These are phyloP conservation scores for Sophora flavescens DNA, from an alignment of 306 rosid species.

Conservation along the genomic window DNA sequence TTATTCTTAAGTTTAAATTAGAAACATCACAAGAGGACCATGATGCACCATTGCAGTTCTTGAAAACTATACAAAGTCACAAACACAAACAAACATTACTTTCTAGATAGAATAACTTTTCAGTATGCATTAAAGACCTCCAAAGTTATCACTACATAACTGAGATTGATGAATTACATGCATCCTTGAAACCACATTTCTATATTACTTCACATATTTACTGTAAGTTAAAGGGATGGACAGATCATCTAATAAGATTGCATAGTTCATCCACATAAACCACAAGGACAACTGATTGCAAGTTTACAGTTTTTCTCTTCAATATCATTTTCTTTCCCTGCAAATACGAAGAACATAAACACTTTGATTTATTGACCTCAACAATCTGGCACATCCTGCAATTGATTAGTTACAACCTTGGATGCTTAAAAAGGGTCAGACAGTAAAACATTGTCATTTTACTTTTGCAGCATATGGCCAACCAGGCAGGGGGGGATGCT, in stretches of 20 bases:
- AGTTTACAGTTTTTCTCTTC: conserved; percentile 10
- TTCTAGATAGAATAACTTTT: conserved; percentile 21
- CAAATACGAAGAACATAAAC: neutral
- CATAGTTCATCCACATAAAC: neutral
- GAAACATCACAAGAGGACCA: conserved; percentile 20
- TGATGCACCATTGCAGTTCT: conserved; percentile 8
- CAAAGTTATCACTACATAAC: conserved; percentile 9
- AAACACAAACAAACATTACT: neutral
- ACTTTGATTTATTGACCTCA: conserved; percentile 12
- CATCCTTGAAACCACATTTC: neutral
- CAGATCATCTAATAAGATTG: neutral
- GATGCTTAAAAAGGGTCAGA: neutral
- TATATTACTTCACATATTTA: neutral
- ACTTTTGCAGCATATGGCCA: neutral
- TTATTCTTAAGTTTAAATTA: neutral
- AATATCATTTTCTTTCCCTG: neutral
- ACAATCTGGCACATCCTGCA: neutral
- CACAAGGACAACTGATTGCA: neutral
- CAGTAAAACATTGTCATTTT: neutral
- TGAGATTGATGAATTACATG: conserved; percentile 5
- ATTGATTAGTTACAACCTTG: neutral
- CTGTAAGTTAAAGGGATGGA: neutral
- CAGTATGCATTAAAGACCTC: conserved; percentile 5
- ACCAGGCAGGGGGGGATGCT: neutral
- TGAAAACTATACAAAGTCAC: neutral